A percentile compares a stretch with the other conserved stretches of the same genome.
These are phyloP conservation scores for Imleria badia DNA, from an alignment of 768 basidiomycete genomes.

Conservation along the genomic window DNA sequence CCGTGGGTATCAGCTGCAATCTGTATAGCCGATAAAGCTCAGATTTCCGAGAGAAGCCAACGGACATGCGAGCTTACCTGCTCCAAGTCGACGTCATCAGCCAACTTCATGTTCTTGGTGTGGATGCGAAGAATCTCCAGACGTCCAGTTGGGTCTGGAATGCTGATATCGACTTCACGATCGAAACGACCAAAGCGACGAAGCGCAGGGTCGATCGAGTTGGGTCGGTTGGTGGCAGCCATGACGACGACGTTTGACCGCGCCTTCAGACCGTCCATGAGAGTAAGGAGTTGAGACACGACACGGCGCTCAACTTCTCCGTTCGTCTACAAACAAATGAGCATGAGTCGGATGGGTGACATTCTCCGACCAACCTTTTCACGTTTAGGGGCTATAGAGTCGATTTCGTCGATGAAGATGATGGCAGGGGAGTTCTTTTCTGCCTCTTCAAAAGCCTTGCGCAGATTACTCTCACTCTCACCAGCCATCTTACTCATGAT, in stretches of 20 bases:
- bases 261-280: conserved; percentile 99
- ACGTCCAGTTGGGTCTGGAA: conserved; percentile 98
- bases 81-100: conserved; percentile 95
- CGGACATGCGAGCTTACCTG: conserved; percentile 48
- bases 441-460: conserved; percentile 99
- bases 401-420: conserved; percentile 99
- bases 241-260: conserved; percentile 99
- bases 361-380: conserved; percentile 69
- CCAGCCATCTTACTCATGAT: conserved; percentile 99
- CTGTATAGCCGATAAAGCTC: conserved; percentile 37
- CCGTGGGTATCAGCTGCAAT: conserved; percentile 99
- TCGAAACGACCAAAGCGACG: conserved; percentile 99
- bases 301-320: conserved; percentile 99
- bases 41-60: neutral
- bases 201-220: conserved; percentile 98
- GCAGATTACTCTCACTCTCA: conserved; percentile 93
- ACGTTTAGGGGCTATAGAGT: conserved; percentile 99
- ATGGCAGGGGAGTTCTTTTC: conserved; percentile 99
- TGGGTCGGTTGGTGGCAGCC: conserved; percentile 98
- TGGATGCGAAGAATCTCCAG: conserved; percentile 98
- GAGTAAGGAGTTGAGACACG: conserved; percentile 95
- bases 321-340: conserved; percentile 66
- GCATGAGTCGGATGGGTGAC: neutral
- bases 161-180: conserved; percentile 98
- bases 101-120: conserved; percentile 99